A percentile compares a stretch with the other conserved stretches of the same genome.
Conservation (phyloP, 1,284 basidiomycete species). For the Moesziomyces sp. region DNA sequence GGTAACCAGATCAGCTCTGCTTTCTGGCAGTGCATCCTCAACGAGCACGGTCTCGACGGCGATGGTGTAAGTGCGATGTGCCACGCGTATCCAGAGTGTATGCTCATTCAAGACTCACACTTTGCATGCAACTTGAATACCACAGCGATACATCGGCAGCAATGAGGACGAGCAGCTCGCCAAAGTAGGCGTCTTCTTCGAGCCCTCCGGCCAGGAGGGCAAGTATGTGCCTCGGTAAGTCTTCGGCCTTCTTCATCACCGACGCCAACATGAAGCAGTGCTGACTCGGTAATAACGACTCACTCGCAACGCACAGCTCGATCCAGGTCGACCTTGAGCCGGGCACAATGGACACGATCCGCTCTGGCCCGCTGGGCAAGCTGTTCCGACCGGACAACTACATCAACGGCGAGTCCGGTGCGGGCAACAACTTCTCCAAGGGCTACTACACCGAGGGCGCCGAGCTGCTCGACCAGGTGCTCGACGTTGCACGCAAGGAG, state of each 20-base stretch:
- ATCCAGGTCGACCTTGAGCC: conserved; percentile 89
- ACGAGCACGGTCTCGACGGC: conserved; percentile 66
- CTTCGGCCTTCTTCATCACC: background rate
- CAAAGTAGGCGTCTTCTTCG: conserved; percentile 66
- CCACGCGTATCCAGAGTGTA: no score
- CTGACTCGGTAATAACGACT: background rate
- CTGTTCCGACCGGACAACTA: conserved; percentile 90
- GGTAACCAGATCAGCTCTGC: conserved; percentile 73
- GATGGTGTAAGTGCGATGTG: conserved; percentile 52
- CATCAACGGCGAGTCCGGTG: conserved; percentile 73
- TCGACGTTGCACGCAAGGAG: conserved; percentile 71
- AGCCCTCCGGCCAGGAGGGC: conserved; percentile 59
- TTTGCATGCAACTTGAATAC: no score
- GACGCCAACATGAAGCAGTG: background rate
- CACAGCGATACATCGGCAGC: conserved; percentile 60
- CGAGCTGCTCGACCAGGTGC: conserved; percentile 86
- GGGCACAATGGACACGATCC: conserved; percentile 81
- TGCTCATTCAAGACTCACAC: no score
- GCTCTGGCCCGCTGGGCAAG: conserved; percentile 76
- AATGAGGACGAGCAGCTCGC: conserved; percentile 58
- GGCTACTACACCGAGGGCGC: conserved; percentile 72
- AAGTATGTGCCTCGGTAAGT: conserved; percentile 65
- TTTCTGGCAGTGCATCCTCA: conserved; percentile 66
- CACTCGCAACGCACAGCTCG: conserved; percentile 78
- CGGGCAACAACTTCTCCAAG: conserved; percentile 95